Evolutionary conservation across 1,139 yeast species (phyloP).

Genomic region (Lodderomyces orthopsilosis): DNA sequence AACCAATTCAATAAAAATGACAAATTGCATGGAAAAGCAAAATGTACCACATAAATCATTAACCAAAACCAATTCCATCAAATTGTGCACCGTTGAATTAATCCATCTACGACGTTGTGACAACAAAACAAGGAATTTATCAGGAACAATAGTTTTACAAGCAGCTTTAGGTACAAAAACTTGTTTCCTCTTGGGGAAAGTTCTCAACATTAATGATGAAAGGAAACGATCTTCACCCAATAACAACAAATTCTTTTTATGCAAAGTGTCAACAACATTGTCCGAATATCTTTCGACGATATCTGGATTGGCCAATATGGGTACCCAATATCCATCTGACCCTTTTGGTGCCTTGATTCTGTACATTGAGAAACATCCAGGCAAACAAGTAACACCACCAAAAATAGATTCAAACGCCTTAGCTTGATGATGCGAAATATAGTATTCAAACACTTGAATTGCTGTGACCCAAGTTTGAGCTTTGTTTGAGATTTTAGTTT

Average conservation of each 20-base stretch:
- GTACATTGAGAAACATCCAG: slow-evolving; percentile 97
- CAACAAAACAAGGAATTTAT: slow-evolving; percentile 70
- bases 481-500: slow-evolving; percentile 91
- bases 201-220: slow-evolving; percentile 83
- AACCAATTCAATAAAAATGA: slow-evolving; percentile 78
- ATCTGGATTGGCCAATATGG: slow-evolving; percentile 92
- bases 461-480: slow-evolving; percentile 87
- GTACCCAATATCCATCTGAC: slow-evolving; percentile 90
- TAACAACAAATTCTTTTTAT: slow-evolving; percentile 80
- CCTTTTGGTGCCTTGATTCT: slow-evolving; percentile 94
- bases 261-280: slow-evolving; percentile 82
- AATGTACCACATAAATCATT: slow-evolving; percentile 95
- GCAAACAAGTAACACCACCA: slow-evolving; percentile 96
- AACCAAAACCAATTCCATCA: slow-evolving; percentile 85
- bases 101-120: slow-evolving; percentile 99
- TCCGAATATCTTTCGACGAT: slow-evolving; percentile 94
- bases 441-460: slow-evolving; percentile 94
- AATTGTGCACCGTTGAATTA: slow-evolving; percentile 92
- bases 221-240: slow-evolving; percentile 93
- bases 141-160: slow-evolving; percentile 92
- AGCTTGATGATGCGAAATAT: slow-evolving; percentile 92
- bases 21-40: slow-evolving; percentile 96
- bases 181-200: slow-evolving; percentile 92
- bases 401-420: slow-evolving; percentile 95
- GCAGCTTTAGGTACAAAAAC: slow-evolving; percentile 94